Evolutionary conservation across 2,329 filamentous ascomycete genomes (phyloP).

Genomic region (Hymenoscyphus scutula): DNA sequence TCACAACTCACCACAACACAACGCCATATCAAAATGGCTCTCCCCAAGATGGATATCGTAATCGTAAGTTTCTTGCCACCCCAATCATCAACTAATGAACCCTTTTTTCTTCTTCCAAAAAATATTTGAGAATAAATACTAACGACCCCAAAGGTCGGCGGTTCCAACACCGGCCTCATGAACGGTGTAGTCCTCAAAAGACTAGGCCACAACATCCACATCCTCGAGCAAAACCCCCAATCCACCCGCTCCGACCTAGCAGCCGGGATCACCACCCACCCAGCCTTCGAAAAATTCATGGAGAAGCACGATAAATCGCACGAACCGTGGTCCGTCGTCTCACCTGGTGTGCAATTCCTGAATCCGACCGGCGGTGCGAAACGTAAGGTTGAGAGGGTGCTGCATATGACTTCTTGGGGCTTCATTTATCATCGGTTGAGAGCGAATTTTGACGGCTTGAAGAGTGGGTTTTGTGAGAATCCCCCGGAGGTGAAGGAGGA

Average conservation of each 20-base stretch:
- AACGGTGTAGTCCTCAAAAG: constrained; percentile 14
- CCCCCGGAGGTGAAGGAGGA: constrained; percentile 19
- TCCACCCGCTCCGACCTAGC: constrained; percentile 13
- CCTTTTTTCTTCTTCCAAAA: background rate
- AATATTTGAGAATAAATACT: background rate
- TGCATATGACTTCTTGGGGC: constrained; percentile 22
- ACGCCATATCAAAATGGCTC: background rate
- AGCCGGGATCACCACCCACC: constrained; percentile 19
- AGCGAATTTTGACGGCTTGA: constrained; percentile 24
- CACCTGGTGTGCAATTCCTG: background rate
- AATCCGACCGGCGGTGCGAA: constrained; percentile 10
- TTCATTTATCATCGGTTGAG: constrained; percentile 22
- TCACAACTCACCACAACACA: background rate
- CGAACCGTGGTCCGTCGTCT: constrained; percentile 2
- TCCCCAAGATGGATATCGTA: background rate
- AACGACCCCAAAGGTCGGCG: constrained; percentile 11
- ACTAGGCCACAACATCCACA: constrained; percentile 17
- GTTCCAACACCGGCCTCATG: constrained; percentile 17
- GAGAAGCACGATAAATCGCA: constrained; percentile 11
- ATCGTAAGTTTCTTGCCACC: background rate
- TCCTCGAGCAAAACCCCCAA: constrained; percentile 18
- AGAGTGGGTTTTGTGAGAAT: constrained; percentile 16
- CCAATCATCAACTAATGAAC: background rate
- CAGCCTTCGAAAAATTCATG: constrained; percentile 18
- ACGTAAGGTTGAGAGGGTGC: constrained; percentile 6